A percentile compares a stretch with the other conserved stretches of the same genome.
Evolutionary conservation across 768 basidiomycete genomes (phyloP).

Genomic region (Ephemerocybe angulata): DNA sequence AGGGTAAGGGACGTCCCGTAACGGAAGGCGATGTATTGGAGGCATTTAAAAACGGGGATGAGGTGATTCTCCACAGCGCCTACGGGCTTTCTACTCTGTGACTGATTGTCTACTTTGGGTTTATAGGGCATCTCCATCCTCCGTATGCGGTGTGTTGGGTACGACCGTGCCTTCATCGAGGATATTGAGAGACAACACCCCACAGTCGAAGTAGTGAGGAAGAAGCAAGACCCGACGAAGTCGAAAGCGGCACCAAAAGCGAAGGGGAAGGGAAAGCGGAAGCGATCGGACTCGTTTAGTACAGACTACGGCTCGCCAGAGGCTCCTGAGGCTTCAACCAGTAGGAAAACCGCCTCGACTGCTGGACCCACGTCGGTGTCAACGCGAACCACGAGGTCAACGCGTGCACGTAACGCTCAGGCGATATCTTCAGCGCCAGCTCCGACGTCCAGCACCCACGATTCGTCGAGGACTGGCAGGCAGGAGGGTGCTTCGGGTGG

Average conservation of each 20-base stretch:
- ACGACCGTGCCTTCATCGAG: conserved; percentile 29
- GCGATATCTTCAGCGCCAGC: not conserved
- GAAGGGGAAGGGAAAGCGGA: not conserved
- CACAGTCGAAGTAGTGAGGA: no score
- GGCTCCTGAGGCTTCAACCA: no score
- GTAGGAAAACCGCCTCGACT: no score
- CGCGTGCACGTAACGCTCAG: not conserved
- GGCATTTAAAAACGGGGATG: conserved; percentile 16
- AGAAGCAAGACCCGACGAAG: not conserved
- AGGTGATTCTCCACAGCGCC: not conserved
- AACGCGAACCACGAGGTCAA: not conserved
- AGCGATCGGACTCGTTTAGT: not conserved
- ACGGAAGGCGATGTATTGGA: conserved; percentile 16
- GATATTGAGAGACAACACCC: no score
- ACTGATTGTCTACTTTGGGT: not conserved
- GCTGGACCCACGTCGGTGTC: not conserved
- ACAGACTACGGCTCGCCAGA: no score
- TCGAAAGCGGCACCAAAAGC: no score
- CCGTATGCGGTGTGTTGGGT: conserved; percentile 26
- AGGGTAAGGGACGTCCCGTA: conserved; percentile 4
- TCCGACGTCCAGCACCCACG: no score
- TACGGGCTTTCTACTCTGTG: not conserved
- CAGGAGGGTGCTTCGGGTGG: no score
- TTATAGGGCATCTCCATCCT: conserved; percentile 28
- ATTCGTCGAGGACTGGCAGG: no score